Percentiles rank a stretch among this genome's conserved stretches.
These are phyloP conservation scores for Claviceps digitariae DNA, from an alignment of 2,329 filamentous ascomycete genomes.

Conservation along the genomic window DNA sequence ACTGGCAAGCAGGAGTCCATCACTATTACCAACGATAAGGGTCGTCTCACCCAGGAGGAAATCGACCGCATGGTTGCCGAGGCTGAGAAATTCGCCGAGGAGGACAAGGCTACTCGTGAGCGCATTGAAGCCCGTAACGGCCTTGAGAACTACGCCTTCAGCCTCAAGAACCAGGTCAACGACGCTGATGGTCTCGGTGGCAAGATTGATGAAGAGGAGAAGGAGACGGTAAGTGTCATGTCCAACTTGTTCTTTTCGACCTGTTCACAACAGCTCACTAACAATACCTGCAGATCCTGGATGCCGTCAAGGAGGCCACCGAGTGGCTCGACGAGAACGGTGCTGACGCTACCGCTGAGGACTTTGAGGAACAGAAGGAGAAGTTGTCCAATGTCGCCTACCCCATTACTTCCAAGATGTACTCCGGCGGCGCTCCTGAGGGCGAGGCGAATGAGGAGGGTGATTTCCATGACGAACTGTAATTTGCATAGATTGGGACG, in stretches of 20 bases:
- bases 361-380: constrained; percentile 99
- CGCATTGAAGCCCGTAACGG: constrained; percentile 94
- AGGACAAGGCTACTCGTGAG: constrained; percentile 96
- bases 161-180: constrained; percentile 97
- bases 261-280: constrained; percentile 16
- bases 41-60: constrained; percentile 87
- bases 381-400: constrained; percentile 94
- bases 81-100: constrained; percentile 96
- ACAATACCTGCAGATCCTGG: constrained; percentile 51
- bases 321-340: constrained; percentile 97
- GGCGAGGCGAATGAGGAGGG: constrained; percentile 52
- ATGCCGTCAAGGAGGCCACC: constrained; percentile 90
- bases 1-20: constrained; percentile 96
- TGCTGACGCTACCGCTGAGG: constrained; percentile 70
- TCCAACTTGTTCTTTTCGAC: neutral
- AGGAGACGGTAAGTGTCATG: constrained; percentile 62
- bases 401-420: constrained; percentile 98
- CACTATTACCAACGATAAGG: constrained; percentile 99
- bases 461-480: constrained; percentile 67
- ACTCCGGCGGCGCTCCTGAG: constrained; percentile 50
- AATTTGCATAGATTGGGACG: constrained; percentile 31
- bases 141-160: constrained; percentile 98
- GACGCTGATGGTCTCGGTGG: constrained; percentile 93
- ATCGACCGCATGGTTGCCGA: constrained; percentile 99
- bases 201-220: constrained; percentile 98